phyloP scores from a whole-genome alignment of 805 yeast species.

The Schwanniomyces occidentalis region DNA sequence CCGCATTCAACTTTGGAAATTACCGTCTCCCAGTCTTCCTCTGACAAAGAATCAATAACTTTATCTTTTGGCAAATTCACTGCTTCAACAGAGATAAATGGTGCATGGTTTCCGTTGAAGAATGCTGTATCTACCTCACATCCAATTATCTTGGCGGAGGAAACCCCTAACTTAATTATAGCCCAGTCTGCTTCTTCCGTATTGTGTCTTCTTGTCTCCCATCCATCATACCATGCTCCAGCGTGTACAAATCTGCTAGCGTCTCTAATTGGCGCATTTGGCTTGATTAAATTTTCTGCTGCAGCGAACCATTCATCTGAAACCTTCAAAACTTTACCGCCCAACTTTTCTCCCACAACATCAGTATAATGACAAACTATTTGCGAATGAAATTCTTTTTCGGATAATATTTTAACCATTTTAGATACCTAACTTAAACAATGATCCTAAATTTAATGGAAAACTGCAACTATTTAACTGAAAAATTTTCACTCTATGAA shows the following conservation, averaged over 20 bases:
- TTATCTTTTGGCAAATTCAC: constrained; percentile 36
- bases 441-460: background rate
- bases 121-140: constrained; percentile 92
- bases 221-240: constrained; percentile 98
- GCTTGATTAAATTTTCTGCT: constrained; percentile 82
- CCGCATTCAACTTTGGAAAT: constrained; percentile 80
- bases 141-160: constrained; percentile 75
- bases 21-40: constrained; percentile 68
- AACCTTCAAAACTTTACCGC: constrained; percentile 67
- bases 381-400: constrained; percentile 44
- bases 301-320: constrained; percentile 97
- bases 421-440: background rate
- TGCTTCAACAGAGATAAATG: constrained; percentile 83
- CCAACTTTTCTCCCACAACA: constrained; percentile 81
- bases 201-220: constrained; percentile 98
- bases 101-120: constrained; percentile 96
- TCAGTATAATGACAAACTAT: constrained; percentile 63
- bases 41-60: constrained; percentile 18
- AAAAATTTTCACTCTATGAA: too few relatives aligned
- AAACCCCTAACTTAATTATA: constrained; percentile 76
- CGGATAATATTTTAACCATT: constrained; percentile 19
- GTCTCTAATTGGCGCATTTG: constrained; percentile 78
- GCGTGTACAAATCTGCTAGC: constrained; percentile 75
- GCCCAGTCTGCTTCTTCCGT: constrained; percentile 86
- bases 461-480: background rate